Evolutionary conservation across 1,284 basidiomycete species (phyloP), one percentile per base, ranked within the genome.

Genomic region (Rhodotorula sp.): DNA sequence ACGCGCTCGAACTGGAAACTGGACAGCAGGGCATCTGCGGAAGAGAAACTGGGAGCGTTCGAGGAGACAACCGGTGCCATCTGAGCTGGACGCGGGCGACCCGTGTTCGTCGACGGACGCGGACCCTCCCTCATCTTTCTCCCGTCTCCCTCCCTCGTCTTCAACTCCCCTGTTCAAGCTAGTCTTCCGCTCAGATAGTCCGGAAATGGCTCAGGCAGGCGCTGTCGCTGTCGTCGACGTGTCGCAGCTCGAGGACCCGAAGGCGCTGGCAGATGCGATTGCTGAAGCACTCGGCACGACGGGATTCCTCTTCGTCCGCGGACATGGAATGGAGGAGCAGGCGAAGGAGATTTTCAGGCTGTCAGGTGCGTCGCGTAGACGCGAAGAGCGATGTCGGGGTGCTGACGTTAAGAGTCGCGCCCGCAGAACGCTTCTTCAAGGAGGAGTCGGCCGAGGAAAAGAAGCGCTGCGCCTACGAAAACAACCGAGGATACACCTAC

Each of bases 1-100:
- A 88, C 78, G 46, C 83, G 82, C 61, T 86, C 83, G 30, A 86
- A 85, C 44, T 78, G 72, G 77, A 88, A 86, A 0, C 78, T 75
- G 31, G 75, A 68, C 26, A 85, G 74, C 16, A 74, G 54, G 8
- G 44, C 34, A 8, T 54, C 40, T 1, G 65, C 69, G 20, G 59
- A 59, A 1, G 56, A 47, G 57, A 71, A 71, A 52, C 50, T 59
- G 20, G 69, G 59, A 8, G 63, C 28, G 1, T 22, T 28, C 2
- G 65, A 40, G 0, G 65, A 44, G 8, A 54, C 54, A 18, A 62
- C 16, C 16, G 69, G 60, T 1, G 52, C 48, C 65, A 70, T 61
- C 20, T n/a, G 16, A 15, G 59, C n/a, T n/a, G 22, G 22, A 40
- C 15, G 18, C 9, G 37, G n/a, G 10, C 31, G 44, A 28, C 16